Evolutionary conservation across 441 rosid species (phyloP), one percentile per base, ranked within the genome.

Genomic region (Erodium moschatum): DNA sequence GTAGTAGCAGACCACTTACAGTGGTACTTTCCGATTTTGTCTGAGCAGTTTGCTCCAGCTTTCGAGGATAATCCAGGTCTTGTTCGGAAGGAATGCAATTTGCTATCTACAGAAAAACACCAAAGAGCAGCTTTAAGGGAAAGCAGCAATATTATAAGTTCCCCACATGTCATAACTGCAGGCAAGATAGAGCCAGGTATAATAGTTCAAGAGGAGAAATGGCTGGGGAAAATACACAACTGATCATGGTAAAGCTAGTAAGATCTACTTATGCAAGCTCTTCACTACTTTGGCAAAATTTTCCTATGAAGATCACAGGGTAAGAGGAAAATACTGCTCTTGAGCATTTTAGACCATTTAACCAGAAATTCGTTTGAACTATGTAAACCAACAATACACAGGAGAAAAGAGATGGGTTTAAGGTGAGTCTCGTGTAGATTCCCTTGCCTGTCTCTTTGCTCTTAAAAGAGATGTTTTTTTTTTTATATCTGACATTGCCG

Each of bases 41-140:
- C 72, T 75, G 83, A 69, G 77, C 74, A 79, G 85, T 78, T 69
- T 61, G 80, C 85, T 84, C 91, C 83, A 94, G 87, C 86, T 91
- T 94, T 73, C 88, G 85, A 76, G 94, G 97, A 80, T 91, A 94
- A 84, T 89, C 83, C 81, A 91, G 71, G 81, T 91, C 96, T 82
- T 88, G 92, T 31, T 87, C 85, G 21, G 80, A 81, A 27, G 97
- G 94, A 69, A 84, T 70, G 76, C 78, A 91, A 76, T 87, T 94
- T 76, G 99, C 97, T 80, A 94, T 91, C 99, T 94, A 85, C 76
- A 76, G 2, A 24, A 29, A 29, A 52, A 77, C 82, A 79, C 21
- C 67, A 56, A 7, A 56, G 11, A 19, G 18, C 21, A 56, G 63
- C 63, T 56, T 56, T 20, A 56, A 56, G 63, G 8, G 18, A 56